A percentile compares a stretch with the other conserved stretches of the same genome.
Evolutionary conservation across 306 rosid genomes (phyloP).

Genomic region (Carpinus fangiana): DNA sequence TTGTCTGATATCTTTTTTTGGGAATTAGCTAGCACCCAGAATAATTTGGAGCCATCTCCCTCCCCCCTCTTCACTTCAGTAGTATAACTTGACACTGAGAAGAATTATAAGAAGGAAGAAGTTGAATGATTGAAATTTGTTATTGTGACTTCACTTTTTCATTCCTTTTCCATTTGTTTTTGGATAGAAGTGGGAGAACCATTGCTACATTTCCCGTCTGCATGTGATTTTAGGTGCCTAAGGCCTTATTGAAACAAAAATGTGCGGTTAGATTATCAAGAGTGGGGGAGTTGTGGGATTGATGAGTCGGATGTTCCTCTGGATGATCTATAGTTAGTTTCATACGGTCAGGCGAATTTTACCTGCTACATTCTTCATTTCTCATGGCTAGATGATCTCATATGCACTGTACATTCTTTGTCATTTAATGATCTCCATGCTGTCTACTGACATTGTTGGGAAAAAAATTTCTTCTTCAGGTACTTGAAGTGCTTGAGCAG

Average conservation of each 20-base stretch:
- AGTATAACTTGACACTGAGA: background rate
- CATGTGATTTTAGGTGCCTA: background rate
- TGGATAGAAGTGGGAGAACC: background rate
- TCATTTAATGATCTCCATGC: background rate
- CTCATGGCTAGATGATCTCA: background rate
- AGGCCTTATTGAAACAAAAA: background rate
- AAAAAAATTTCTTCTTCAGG: slow-evolving; percentile 28
- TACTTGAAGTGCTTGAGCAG: slow-evolving; percentile 29
- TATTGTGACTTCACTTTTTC: background rate
- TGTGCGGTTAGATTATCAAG: background rate
- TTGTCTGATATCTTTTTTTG: slow-evolving; percentile 15
- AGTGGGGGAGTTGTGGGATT: background rate
- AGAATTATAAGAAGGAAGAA: background rate
- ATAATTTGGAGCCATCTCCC: background rate
- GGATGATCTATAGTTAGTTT: background rate
- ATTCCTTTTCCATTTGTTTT: background rate
- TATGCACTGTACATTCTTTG: background rate
- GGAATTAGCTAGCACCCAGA: background rate
- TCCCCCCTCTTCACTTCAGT: too few species aligned
- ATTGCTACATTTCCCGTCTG: background rate
- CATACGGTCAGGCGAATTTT: background rate
- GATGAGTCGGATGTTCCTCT: background rate
- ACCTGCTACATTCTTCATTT: background rate
- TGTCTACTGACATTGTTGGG: background rate
- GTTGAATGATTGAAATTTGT: too few species aligned